phyloP scores from a whole-genome alignment of 306 rosid species.

The Hylodesmum podocarpum region DNA sequence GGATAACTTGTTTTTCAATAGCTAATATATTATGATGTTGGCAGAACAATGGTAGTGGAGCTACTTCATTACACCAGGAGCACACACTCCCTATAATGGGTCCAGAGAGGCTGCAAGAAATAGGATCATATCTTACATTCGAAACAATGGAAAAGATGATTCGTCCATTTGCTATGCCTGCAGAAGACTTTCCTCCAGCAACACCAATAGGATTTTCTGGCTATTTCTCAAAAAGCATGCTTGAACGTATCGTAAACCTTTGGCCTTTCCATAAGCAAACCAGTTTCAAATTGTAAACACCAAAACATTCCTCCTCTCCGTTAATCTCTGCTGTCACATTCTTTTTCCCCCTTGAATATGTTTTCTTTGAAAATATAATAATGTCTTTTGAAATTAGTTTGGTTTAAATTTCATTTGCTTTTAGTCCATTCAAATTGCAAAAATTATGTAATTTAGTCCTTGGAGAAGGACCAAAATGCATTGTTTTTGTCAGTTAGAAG shows the following conservation, averaged over 20 bases:
- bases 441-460: background rate
- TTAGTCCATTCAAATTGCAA: background rate
- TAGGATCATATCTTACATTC: constrained; percentile 76
- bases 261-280: constrained; percentile 89
- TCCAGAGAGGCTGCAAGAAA: constrained; percentile 93
- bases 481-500: background rate
- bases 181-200: constrained; percentile 91
- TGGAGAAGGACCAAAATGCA: background rate
- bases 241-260: constrained; percentile 91
- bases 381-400: background rate
- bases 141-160: constrained; percentile 90
- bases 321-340: background rate
- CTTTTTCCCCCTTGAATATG: background rate
- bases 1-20: background rate
- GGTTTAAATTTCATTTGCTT: background rate
- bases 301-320: background rate
- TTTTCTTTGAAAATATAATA: background rate
- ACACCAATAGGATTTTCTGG: constrained; percentile 88
- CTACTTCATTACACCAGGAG: constrained; percentile 83
- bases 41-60: constrained; percentile 72
- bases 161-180: constrained; percentile 99
- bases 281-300: constrained; percentile 44
- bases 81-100: constrained; percentile 92
- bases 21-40: constrained; percentile 20
- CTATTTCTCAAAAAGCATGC: constrained; percentile 85